These are phyloP conservation scores for Gleditsia sinensis DNA, from an alignment of 306 rosid species.

Conservation along the genomic window DNA sequence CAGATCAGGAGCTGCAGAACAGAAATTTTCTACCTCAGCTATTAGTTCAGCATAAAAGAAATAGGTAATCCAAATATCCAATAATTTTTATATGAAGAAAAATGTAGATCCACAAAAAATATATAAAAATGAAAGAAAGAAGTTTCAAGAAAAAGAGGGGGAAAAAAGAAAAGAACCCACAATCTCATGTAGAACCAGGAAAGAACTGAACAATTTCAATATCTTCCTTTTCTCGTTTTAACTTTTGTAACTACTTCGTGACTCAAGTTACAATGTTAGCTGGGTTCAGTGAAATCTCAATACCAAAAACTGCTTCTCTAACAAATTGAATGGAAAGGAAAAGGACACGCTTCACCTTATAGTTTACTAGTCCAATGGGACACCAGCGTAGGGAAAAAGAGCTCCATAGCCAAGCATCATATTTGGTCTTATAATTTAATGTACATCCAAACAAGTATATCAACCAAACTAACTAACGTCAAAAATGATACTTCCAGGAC, in stretches of 20 bases:
- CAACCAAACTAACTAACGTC: background rate
- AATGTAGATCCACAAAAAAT: background rate
- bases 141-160: background rate
- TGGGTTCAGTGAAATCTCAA: background rate
- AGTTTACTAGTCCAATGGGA: background rate
- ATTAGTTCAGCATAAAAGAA: constrained; percentile 10
- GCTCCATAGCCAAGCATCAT: background rate
- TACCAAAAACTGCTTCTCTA: background rate
- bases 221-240: too few species aligned
- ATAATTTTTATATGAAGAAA: constrained; percentile 8
- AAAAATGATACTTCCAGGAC: background rate
- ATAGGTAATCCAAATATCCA: background rate
- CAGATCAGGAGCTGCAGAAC: constrained; percentile 66
- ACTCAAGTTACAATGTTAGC: background rate
- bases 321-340: background rate
- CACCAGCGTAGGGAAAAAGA: background rate
- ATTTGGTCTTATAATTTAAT: background rate
- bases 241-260: background rate
- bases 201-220: background rate
- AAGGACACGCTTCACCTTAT: background rate
- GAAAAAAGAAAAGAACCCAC: background rate
- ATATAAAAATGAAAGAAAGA: background rate
- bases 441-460: background rate
- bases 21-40: constrained; percentile 19
- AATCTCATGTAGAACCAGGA: constrained; percentile 3